A percentile compares a stretch with the other conserved stretches of the same genome.
These are phyloP conservation scores for Phytomonas sp. DNA, from an alignment of 208 protist species.

Conservation along the genomic window DNA sequence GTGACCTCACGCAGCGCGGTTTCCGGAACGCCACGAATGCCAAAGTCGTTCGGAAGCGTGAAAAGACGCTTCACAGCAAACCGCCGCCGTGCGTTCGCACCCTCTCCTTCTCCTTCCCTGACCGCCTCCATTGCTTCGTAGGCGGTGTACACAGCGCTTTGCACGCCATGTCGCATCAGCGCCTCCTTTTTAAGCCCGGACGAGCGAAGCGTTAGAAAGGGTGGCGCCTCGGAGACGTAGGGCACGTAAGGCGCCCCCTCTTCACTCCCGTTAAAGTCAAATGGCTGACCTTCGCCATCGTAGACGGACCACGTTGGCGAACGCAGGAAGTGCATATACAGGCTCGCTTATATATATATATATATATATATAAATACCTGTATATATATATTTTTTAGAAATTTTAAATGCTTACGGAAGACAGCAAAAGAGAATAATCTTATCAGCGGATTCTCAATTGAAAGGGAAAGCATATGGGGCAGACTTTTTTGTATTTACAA, in stretches of 20 bases:
- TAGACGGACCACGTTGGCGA: slow-evolving; percentile 75
- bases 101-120: not conserved
- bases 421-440: not conserved
- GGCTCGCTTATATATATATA: not conserved
- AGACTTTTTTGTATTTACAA: too few species aligned
- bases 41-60: slow-evolving; percentile 60
- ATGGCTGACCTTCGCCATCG: slow-evolving; percentile 24
- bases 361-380: not conserved
- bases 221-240: slow-evolving; percentile 20
- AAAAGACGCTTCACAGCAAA: slow-evolving; percentile 80
- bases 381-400: slow-evolving; percentile 1
- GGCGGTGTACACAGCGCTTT: slow-evolving; percentile 77
- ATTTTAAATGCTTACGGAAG: not conserved
- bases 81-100: not conserved
- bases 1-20: slow-evolving; percentile 71
- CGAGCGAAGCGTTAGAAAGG: slow-evolving; percentile 26
- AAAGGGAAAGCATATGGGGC: too few species aligned
- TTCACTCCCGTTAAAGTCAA: not conserved
- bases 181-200: slow-evolving; percentile 43
- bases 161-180: slow-evolving; percentile 59
- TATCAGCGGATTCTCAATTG: not conserved
- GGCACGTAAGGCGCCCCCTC: slow-evolving; percentile 9
- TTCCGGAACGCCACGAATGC: slow-evolving; percentile 50
- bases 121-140: slow-evolving; percentile 16
- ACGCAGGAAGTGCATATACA: not conserved